Evolutionary conservation across 2,329 filamentous ascomycete species (phyloP).

Genomic region (Pyrenochaeta sp.): DNA sequence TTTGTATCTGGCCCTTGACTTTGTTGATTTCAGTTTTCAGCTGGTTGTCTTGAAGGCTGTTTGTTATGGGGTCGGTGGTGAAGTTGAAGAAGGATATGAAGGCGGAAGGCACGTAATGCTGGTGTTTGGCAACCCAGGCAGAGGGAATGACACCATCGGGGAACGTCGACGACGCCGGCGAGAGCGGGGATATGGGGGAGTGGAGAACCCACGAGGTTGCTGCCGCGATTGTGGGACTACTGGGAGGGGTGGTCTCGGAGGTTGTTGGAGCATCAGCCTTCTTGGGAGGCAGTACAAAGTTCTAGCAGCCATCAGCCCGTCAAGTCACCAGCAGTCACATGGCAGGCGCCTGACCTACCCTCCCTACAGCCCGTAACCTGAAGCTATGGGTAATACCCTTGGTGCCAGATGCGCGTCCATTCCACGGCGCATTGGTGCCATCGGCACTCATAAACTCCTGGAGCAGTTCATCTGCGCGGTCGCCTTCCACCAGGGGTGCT

Average conservation of each 20-base stretch:
- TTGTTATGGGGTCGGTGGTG: constrained; percentile 73
- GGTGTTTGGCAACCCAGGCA: constrained; percentile 88
- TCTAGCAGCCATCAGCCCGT: constrained; percentile 47
- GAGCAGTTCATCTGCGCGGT: constrained; percentile 70
- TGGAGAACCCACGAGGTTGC: constrained; percentile 67
- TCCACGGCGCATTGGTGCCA: constrained; percentile 72
- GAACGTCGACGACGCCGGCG: constrained; percentile 81
- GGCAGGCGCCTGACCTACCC: constrained; percentile 69
- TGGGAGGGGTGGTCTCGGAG: constrained; percentile 59
- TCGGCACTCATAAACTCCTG: constrained; percentile 72
- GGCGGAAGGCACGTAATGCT: constrained; percentile 79
- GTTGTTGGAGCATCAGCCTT: constrained; percentile 68
- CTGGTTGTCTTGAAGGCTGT: constrained; percentile 83
- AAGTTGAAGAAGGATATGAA: constrained; percentile 84
- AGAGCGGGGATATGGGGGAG: constrained; percentile 90
- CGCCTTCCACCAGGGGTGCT: constrained; percentile 69
- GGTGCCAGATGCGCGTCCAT: constrained; percentile 59
- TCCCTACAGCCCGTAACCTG: constrained; percentile 75
- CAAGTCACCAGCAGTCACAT: constrained; percentile 13
- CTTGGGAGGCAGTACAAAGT: constrained; percentile 65
- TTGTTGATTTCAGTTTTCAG: constrained; percentile 86
- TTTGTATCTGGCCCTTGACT: constrained; percentile 71
- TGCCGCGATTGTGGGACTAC: constrained; percentile 61
- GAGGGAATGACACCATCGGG: constrained; percentile 87
- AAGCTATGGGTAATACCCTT: constrained; percentile 63